These are phyloP conservation scores for Lasiodiplodia gonubiensis DNA, from an alignment of 2,329 filamentous ascomycete genomes.

Conservation along the genomic window DNA sequence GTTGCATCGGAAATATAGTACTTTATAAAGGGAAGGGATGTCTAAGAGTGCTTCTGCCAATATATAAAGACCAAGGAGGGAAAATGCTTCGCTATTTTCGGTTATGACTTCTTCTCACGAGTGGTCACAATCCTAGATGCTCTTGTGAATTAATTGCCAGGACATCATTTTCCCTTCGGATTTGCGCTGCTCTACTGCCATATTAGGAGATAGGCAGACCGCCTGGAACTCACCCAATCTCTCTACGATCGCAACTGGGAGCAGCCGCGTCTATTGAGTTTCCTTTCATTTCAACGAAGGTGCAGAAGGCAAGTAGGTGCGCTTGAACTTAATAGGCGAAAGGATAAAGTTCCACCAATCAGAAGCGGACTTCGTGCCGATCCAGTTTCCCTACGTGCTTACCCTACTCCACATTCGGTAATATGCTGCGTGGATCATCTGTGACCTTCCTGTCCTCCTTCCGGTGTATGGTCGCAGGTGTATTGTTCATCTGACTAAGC, in stretches of 20 bases:
- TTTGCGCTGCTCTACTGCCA: too few relatives aligned
- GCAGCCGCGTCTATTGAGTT: too few relatives aligned
- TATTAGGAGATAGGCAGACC: not conserved
- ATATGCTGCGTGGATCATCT: not conserved
- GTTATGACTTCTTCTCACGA: too few relatives aligned
- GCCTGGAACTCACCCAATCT: not conserved
- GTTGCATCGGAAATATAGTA: too few relatives aligned
- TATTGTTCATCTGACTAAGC: not conserved
- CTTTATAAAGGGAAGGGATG: too few relatives aligned
- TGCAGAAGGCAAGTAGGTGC: not conserved
- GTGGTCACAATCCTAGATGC: too few relatives aligned
- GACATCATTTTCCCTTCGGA: too few relatives aligned
- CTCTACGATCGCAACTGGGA: not conserved
- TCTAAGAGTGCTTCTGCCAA: too few relatives aligned
- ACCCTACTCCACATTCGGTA: conserved; percentile 9
- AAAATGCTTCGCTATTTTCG: too few relatives aligned
- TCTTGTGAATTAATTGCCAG: too few relatives aligned
- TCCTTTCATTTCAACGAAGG: not conserved
- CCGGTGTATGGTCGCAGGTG: not conserved
- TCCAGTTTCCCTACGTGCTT: conserved; percentile 12
- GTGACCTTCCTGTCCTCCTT: not conserved
- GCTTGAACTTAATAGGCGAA: not conserved
- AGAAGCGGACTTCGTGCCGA: not conserved
- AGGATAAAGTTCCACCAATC: conserved; percentile 10
- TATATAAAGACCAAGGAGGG: too few relatives aligned